A percentile compares a stretch with the other conserved stretches of the same genome.
phyloP scores from a whole-genome alignment of 2,329 filamentous ascomycete genomes.

The Dothistroma septosporum region DNA sequence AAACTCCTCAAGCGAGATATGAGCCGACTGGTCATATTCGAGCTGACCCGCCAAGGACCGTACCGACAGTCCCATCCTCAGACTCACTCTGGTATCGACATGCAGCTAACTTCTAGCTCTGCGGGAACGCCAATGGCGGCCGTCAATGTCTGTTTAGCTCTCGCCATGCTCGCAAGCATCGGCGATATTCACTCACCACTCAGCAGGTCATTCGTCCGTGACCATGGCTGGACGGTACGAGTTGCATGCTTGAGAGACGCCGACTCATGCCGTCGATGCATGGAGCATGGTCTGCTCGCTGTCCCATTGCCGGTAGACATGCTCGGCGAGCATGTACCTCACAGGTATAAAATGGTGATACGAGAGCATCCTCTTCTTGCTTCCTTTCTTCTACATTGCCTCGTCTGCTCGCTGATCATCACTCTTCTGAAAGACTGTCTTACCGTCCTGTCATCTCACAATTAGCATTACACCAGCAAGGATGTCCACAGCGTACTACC shows the following conservation, averaged over 20 bases:
- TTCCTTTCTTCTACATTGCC: conserved; percentile 25
- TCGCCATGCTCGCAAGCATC: conserved; percentile 23
- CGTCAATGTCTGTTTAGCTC: conserved; percentile 23
- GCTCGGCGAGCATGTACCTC: conserved; percentile 11
- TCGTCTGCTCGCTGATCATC: conserved; percentile 6
- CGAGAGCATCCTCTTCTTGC: conserved; percentile 16
- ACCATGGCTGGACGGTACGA: conserved; percentile 13
- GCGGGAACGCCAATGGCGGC: conserved; percentile 30
- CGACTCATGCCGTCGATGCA: conserved; percentile 20
- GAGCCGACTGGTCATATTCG: conserved; percentile 16
- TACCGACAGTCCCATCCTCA: conserved; percentile 12
- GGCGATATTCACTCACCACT: conserved; percentile 24
- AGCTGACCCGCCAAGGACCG: conserved; percentile 26
- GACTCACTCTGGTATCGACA: conserved; percentile 19
- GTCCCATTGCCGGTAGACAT: conserved; percentile 22
- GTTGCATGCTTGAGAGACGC: conserved; percentile 11
- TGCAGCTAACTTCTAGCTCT: conserved; percentile 36
- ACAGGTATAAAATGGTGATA: conserved; percentile 29
- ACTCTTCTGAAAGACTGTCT: conserved; percentile 8
- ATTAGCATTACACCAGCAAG: conserved; percentile 8
- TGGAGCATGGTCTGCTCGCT: conserved; percentile 26
- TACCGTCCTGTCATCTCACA: conserved; percentile 3
- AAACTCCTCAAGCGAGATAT: conserved; percentile 16
- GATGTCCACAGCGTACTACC: conserved; percentile 33
- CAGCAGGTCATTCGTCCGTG: conserved; percentile 12